A percentile compares a stretch with the other conserved stretches of the same genome.
Conservation (phyloP, 306 rosid species). For the Begonia fuchsioides region DNA sequence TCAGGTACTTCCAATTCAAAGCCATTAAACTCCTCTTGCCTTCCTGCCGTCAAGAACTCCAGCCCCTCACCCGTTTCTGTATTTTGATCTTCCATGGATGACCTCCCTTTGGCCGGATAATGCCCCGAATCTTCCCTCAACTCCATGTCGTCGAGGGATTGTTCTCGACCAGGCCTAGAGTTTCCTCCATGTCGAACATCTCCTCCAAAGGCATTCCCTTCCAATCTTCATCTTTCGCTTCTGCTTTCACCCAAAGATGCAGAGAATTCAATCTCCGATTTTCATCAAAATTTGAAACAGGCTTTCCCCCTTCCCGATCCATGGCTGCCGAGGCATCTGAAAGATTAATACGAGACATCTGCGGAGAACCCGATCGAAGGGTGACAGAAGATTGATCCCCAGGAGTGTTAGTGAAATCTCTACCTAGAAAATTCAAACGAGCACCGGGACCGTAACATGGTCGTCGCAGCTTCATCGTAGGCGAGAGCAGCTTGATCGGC, state of each 20-base stretch:
- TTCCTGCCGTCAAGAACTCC: not conserved
- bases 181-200: conserved; percentile 33
- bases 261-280: too few species aligned
- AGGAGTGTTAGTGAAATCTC: not conserved
- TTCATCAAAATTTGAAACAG: too few species aligned
- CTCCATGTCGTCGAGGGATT: conserved; percentile 17
- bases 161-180: conserved; percentile 24
- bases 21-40: not conserved
- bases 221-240: conserved; percentile 19
- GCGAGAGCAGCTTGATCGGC: conserved; percentile 32
- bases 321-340: conserved; percentile 22
- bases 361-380: not conserved
- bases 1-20: not conserved
- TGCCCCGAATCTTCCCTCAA: conserved; percentile 12
- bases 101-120: not conserved
- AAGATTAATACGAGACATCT: conserved; percentile 18
- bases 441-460: conserved; percentile 45
- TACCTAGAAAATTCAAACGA: conserved; percentile 40
- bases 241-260: conserved; percentile 9
- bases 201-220: conserved; percentile 22
- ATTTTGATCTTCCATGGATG: not conserved
- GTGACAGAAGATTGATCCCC: not conserved
- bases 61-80: not conserved
- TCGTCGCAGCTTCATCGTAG: conserved; percentile 50
- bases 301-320: too few species aligned